Percentiles rank a stretch among this genome's conserved stretches.
Evolutionary conservation across 352 stramenopile species (phyloP).

Genomic region (Plasmopara halstedii): DNA sequence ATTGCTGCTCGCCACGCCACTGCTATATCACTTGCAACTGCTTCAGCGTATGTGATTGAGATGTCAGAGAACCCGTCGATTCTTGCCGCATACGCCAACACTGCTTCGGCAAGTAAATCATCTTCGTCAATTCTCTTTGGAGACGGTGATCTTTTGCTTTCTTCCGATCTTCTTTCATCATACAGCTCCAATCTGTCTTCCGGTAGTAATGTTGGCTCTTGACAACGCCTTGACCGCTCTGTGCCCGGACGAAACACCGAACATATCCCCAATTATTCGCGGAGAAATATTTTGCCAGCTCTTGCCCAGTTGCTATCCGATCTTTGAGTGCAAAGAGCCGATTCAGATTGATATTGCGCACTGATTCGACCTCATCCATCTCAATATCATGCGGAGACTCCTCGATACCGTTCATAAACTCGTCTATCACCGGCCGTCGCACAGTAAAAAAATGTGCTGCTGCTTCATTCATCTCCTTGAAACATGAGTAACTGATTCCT

Average conservation of each 20-base stretch:
- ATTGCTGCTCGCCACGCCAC: neutral
- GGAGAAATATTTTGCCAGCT: slow-evolving; percentile 1
- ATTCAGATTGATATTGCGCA: neutral
- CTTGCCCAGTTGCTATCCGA: neutral
- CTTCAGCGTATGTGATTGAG: slow-evolving; percentile 2
- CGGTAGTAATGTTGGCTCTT: neutral
- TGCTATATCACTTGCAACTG: neutral
- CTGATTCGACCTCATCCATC: slow-evolving; percentile 1
- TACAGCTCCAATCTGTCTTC: neutral
- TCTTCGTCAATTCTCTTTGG: too few relatives aligned
- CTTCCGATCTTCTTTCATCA: neutral
- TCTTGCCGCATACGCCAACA: neutral
- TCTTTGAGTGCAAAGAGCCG: too few relatives aligned
- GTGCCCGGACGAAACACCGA: too few relatives aligned
- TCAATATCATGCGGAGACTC: neutral
- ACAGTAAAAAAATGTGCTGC: neutral
- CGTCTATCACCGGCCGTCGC: neutral
- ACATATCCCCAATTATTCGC: neutral
- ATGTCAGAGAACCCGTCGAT: neutral
- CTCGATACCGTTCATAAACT: neutral
- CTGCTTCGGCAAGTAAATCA: neutral
- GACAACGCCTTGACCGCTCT: neutral
- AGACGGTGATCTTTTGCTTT: neutral
- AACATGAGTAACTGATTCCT: neutral
- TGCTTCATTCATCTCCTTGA: neutral